These are phyloP conservation scores for Hortiboletus flavorubellus DNA, from an alignment of 768 basidiomycete genomes.

Conservation along the genomic window DNA sequence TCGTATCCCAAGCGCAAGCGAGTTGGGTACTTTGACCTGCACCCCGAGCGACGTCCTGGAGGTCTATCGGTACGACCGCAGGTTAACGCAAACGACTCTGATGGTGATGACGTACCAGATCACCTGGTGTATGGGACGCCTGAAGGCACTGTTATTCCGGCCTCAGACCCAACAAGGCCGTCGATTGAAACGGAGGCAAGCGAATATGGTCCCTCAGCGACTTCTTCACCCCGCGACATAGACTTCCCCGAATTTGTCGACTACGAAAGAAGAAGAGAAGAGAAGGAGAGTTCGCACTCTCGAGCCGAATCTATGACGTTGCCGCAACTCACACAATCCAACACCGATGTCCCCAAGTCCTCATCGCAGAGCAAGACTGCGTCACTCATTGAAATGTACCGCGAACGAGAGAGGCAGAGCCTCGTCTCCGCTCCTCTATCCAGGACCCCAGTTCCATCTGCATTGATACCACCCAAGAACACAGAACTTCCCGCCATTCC, in stretches of 20 bases:
- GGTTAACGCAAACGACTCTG: constrained; percentile 32
- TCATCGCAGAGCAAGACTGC: constrained; percentile 59
- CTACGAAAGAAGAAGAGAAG: constrained; percentile 18
- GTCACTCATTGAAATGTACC: constrained; percentile 82
- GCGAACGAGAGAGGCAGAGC: constrained; percentile 58
- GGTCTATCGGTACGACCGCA: constrained; percentile 24
- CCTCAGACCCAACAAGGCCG: constrained; percentile 28
- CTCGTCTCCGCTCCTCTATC: constrained; percentile 19
- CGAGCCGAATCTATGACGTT: constrained; percentile 31
- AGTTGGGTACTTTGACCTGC: constrained; percentile 73
- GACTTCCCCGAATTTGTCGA: constrained; percentile 30
- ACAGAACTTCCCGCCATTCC: constrained; percentile 5
- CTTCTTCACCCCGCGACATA: constrained; percentile 27
- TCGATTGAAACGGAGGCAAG: constrained; percentile 34
- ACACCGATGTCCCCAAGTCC: constrained; percentile 15
- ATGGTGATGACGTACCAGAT: constrained; percentile 36
- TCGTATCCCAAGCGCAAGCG: constrained; percentile 37
- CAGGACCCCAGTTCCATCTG: constrained; percentile 34
- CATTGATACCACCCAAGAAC: constrained; percentile 12
- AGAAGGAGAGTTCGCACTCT: constrained; percentile 25
- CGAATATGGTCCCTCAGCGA: constrained; percentile 32
- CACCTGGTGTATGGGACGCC: constrained; percentile 31
- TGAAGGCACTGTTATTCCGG: constrained; percentile 15
- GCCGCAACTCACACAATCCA: constrained; percentile 11
- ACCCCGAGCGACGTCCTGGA: constrained; percentile 63